Evolutionary conservation across 495 filamentous ascomycete genomes (phyloP), one percentile per base, ranked within the genome.

Genomic region (Cercophora sp.): DNA sequence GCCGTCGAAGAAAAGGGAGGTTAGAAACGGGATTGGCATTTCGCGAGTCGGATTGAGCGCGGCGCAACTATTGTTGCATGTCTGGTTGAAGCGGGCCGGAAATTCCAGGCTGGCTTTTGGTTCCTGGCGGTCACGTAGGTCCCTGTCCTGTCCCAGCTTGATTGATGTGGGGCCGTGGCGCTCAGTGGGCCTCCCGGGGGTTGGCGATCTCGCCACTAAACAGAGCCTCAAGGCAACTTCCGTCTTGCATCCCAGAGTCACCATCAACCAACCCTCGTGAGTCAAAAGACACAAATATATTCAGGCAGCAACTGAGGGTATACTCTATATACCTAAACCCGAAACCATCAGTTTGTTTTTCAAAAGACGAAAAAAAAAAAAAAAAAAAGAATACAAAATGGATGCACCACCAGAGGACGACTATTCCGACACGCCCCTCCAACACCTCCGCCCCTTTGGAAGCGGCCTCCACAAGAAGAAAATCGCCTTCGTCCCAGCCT

Each of bases 21-120:
- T 75, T 44, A 93, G 62, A 48, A 95, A 76, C 22, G 82, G 85
- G 49, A 97, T 75, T 50, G 92, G 89, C 93, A 98, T 98, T 37
- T 26, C 58, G 37, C 24, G 5, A 9, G 15, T 18, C 16, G 10
- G n/a, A 37, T 31, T 35, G 23, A 48, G 31, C 11, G 40, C n/a
- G 35, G 34, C 5, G 48, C 25, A 20, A 18, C n/a, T 37, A 50
- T 45, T 24, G 25, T 27, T 19, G 35, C 27, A 56, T 49, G 18
- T 43, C 18, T 23, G 25, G 42, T 8, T 35, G n/a, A n/a, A 13
- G 11, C 5, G n/a, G n/a, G n/a, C n/a, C n/a, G n/a, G n/a, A n/a
- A n/a, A n/a, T 19, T 47, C 44, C 44, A 34, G 44, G 44, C 44
- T 15, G 26, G n/a, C 6, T 32, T 32, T 32, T 32, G n/a, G n/a